These are phyloP conservation scores for Glycyrrhiza uralensis DNA, from an alignment of 306 rosid genomes.

Conservation along the genomic window DNA sequence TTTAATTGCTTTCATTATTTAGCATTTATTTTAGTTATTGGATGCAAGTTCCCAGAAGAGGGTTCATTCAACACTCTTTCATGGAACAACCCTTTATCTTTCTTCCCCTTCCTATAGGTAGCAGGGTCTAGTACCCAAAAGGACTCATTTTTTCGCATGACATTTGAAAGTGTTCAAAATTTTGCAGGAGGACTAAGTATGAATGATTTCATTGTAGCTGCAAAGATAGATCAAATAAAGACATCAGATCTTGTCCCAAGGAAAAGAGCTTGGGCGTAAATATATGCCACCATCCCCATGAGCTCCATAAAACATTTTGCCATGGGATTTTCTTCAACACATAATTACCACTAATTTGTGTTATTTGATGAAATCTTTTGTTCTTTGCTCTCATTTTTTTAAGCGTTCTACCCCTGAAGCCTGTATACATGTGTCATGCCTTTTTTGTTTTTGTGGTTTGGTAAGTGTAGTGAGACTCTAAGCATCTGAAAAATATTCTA, in stretches of 20 bases:
- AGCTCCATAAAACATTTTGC: conserved; percentile 12
- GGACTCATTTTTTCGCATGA: not conserved
- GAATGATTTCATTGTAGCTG: conserved; percentile 90
- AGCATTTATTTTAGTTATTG: not conserved
- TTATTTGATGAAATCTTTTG: conserved; percentile 6
- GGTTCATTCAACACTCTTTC: not conserved
- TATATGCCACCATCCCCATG: not conserved
- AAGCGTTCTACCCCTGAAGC: not conserved
- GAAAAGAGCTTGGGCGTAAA: conserved; percentile 89
- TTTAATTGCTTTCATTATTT: not conserved
- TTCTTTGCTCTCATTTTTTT: not conserved
- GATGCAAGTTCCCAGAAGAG: not conserved
- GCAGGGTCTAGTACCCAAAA: not conserved
- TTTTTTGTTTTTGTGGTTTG: not conserved
- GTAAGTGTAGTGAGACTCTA: not conserved
- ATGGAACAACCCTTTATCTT: not conserved
- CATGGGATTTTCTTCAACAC: not conserved
- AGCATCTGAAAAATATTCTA: not conserved
- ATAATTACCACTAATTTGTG: conserved; percentile 14
- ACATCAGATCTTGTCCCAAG: conserved; percentile 81
- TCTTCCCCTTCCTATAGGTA: not conserved
- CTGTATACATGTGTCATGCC: not conserved
- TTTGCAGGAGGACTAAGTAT: conserved; percentile 90
- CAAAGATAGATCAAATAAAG: conserved; percentile 72
- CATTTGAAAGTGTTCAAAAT: conserved; percentile 17